Evolutionary conservation across 106 monocot genomes (phyloP).

Genomic region (Cymbidium sinense): DNA sequence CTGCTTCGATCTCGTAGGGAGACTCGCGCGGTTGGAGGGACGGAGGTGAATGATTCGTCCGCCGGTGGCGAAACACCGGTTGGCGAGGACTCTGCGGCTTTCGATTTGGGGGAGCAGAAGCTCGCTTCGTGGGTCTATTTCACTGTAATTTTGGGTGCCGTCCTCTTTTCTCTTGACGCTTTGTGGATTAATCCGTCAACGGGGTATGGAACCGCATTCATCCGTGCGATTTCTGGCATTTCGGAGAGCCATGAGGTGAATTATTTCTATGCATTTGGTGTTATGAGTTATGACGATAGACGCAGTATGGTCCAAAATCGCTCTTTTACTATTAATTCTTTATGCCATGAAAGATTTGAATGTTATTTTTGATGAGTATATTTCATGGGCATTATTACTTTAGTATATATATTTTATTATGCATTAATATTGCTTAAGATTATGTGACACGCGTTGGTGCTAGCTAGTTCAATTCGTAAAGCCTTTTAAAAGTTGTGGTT

Average conservation of each 20-base stretch:
- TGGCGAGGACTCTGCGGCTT: slow-evolving; percentile 93
- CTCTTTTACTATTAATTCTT: neutral
- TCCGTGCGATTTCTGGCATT: slow-evolving; percentile 43
- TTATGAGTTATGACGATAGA: neutral
- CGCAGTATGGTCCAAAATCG: neutral
- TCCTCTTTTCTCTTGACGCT: slow-evolving; percentile 60
- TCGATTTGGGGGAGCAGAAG: slow-evolving; percentile 64
- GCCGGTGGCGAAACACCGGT: slow-evolving; percentile 14
- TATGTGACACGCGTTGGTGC: too few species aligned
- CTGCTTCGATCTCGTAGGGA: slow-evolving; percentile 9
- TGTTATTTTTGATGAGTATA: too few species aligned
- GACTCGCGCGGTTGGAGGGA: slow-evolving; percentile 23
- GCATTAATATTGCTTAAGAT: too few species aligned
- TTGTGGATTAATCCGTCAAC: slow-evolving; percentile 79
- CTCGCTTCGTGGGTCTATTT: slow-evolving; percentile 76
- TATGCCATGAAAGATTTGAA: neutral
- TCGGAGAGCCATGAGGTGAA: slow-evolving; percentile 80
- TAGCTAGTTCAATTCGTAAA: too few species aligned
- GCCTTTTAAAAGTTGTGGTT: too few species aligned
- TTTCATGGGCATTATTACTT: too few species aligned
- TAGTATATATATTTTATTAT: too few species aligned
- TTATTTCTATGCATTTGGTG: neutral
- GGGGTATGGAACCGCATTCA: slow-evolving; percentile 62
- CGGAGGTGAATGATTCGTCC: slow-evolving; percentile 6
- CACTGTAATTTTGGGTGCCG: slow-evolving; percentile 55